Evolutionary conservation across 2,329 filamentous ascomycete species (phyloP).

Genomic region (Kalaharituber pfeilii): DNA sequence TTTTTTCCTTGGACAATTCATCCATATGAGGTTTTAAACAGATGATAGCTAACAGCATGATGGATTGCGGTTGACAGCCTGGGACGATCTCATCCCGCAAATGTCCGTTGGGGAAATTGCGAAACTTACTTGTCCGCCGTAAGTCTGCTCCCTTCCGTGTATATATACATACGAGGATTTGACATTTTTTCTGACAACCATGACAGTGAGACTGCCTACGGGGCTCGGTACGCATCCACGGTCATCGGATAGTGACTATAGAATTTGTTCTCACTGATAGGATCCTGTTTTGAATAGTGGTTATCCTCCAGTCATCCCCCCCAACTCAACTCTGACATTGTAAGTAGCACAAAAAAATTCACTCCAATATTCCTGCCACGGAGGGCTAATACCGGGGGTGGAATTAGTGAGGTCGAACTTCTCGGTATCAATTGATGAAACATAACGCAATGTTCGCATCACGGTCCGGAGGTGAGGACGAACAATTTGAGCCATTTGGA

Average conservation of each 20-base stretch:
- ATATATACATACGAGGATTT: background rate
- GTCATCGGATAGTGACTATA: background rate
- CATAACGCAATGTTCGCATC: too few species aligned
- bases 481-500: too few species aligned
- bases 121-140: constrained; percentile 39
- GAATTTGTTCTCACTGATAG: background rate
- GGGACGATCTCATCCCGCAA: constrained; percentile 65
- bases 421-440: background rate
- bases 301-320: background rate
- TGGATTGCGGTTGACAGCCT: constrained; percentile 37
- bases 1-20: too few species aligned
- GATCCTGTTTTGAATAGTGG: background rate
- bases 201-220: background rate
- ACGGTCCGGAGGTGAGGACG: too few species aligned
- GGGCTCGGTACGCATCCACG: background rate
- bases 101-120: constrained; percentile 91
- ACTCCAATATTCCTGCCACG: background rate
- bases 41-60: constrained; percentile 15
- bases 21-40: constrained; percentile 1
- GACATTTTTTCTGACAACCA: background rate
- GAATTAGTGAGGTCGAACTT: background rate
- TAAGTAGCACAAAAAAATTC: background rate
- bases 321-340: background rate
- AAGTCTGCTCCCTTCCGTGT: background rate
- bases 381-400: background rate